These are phyloP conservation scores for Coemansia sp. DNA, from an alignment of 192 early-diverging fungal species.

Conservation along the genomic window DNA sequence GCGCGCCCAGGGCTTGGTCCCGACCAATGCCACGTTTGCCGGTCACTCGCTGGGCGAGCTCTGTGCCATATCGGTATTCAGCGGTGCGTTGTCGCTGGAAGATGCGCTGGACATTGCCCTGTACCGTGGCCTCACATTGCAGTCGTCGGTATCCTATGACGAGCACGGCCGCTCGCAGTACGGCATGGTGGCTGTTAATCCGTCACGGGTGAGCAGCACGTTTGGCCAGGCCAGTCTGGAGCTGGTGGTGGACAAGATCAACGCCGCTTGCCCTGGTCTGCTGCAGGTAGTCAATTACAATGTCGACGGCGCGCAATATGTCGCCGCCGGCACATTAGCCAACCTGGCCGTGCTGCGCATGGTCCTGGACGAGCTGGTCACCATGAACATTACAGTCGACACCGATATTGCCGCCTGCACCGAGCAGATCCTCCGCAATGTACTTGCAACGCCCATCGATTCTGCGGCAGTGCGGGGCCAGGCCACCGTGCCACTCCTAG, in stretches of 20 bases:
- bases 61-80: conserved; percentile 76
- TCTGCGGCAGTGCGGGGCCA: conserved; percentile 69
- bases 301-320: conserved; percentile 91
- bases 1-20: conserved; percentile 76
- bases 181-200: conserved; percentile 92
- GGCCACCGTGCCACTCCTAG: conserved; percentile 80
- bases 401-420: conserved; percentile 76
- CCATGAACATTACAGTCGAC: conserved; percentile 49
- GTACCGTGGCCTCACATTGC: conserved; percentile 96
- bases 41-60: conserved; percentile 95
- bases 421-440: conserved; percentile 61
- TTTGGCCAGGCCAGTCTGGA: conserved; percentile 69
- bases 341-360: conserved; percentile 70
- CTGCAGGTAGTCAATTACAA: conserved; percentile 94
- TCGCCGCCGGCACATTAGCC: conserved; percentile 73
- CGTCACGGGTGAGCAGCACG: conserved; percentile 65
- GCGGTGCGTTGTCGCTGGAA: conserved; percentile 72
- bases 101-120: conserved; percentile 81
- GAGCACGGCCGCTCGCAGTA: conserved; percentile 74
- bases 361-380: conserved; percentile 79
- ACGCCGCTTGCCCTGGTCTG: conserved; percentile 62
- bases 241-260: conserved; percentile 63
- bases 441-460: conserved; percentile 52
- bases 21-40: conserved; percentile 72
- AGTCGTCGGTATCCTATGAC: conserved; percentile 81